Base-by-base conservation (phyloP, 176 grass and related monocot genomes). In the Phoenix roebelenii region DNA sequence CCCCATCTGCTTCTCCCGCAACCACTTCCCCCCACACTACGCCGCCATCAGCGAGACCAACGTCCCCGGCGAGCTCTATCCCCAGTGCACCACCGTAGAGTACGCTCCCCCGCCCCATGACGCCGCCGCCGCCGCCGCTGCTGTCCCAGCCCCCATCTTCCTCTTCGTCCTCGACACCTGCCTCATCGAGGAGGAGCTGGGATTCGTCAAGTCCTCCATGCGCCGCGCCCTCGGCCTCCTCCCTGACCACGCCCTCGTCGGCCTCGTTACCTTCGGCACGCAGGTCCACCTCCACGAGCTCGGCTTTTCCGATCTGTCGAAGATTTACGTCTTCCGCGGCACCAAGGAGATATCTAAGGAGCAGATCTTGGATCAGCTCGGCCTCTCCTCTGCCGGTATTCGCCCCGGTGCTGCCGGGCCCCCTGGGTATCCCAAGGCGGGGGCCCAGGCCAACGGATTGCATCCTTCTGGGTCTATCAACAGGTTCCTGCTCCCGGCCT, bases 131-230 rank as follows among this genome's bases (percentile, higher is more conserved):
- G 35, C 59, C 74, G 4, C 87, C 82, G 15, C 88, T 78, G 12
- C 88, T 62, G 3, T 12, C 35, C 35, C 35, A 6, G 9, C 35
- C 9, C 87, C 87, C 3, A 87, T 98, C 3, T 98, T 98, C 63
- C 73, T 98, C 15, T 98, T 98, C 73, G 82, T 98, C 17, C 85
- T 98, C 50, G 93, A 98, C 28, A 98, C 88, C 7, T 98, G 93
- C 67, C 59, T 98, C 30, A 98, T 98, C 60, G 93, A 98, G 73
- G 93, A 98, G 79, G 93, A 98, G 78, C 85, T 98, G 19, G 93
- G 76, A 49, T 92, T 67, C 17, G 71, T 92, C 24, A 92, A 85
- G 72, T 80, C 83, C 58, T 79, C 87, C 55, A 89, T 98, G 87
- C 82, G 88, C 22, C 83, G 86, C 59, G 82, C 93, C 44, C 74